Percentiles rank a stretch among this genome's conserved stretches.
These are phyloP conservation scores for Zymoseptoria passerinii DNA, from an alignment of 2,329 filamentous ascomycete genomes.

Conservation along the genomic window DNA sequence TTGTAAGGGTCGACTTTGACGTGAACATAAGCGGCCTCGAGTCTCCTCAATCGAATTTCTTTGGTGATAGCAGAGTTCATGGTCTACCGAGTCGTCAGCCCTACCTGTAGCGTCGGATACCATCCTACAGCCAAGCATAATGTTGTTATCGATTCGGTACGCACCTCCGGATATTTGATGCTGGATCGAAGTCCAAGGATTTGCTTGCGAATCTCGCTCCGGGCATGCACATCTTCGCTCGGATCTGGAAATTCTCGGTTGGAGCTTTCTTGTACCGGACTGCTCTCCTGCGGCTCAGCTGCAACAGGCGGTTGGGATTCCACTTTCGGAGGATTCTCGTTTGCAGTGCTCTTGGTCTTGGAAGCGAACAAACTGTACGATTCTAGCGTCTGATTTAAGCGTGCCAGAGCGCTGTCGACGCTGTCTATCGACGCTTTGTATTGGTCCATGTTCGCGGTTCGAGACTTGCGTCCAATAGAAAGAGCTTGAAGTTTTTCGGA, in stretches of 20 bases:
- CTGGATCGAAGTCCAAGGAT: conserved; percentile 7
- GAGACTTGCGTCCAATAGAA: not conserved
- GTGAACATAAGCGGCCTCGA: conserved; percentile 9
- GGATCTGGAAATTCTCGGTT: not conserved
- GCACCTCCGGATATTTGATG: conserved; percentile 15
- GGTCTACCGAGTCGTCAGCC: not conserved
- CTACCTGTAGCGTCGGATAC: not conserved
- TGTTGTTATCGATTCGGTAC: conserved; percentile 2
- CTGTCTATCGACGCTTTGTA: conserved; percentile 24
- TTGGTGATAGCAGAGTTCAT: not conserved
- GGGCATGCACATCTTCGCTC: not conserved
- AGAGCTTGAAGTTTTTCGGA: conserved; percentile 3
- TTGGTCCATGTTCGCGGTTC: conserved; percentile 19
- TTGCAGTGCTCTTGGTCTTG: not conserved
- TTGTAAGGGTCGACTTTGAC: conserved; percentile 14
- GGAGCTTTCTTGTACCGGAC: not conserved
- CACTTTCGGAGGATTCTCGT: not conserved
- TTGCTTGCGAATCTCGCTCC: not conserved
- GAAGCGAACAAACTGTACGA: conserved; percentile 22
- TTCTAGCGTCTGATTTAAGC: conserved; percentile 25
- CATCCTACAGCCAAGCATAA: not conserved
- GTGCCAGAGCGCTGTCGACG: conserved; percentile 24
- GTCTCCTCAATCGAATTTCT: conserved; percentile 1
- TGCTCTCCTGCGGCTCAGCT: not conserved
- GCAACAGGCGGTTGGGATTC: not conserved